Base-by-base conservation (phyloP, 148 eudicot species). In the Cornus florida region DNA sequence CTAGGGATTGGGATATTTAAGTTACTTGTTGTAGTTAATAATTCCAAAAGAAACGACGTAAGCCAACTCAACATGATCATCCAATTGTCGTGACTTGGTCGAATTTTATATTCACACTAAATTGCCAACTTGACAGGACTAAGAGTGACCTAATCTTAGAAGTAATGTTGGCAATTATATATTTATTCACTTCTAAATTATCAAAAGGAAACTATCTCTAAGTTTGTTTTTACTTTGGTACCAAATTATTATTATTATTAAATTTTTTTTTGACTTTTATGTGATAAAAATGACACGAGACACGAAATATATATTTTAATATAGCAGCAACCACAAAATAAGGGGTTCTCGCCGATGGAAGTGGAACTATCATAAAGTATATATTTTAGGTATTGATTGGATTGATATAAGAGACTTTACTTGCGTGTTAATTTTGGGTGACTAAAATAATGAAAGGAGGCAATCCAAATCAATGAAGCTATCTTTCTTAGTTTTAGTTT, bases 21-120 rank as follows among this genome's bases (percentile, higher is more conserved):
- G 31, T n/a, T 65, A 65, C 24, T 67, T n/a, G 9, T 28, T 67
- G 12, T 7, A 28, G 28, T 67, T 67, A 68, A 68, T 68, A 13
- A 68, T 68, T 68, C 23, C 71, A 68, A 68, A 68, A 67, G 19
- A 31, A 68, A 32, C 71, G 39, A 33, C 7, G 71, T 32, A 28
- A 24, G 43, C 32, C 41, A 68, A 68, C 71, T 68, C 71, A 17
- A 68, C 32, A 11, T 33, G 71, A 68, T 68, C 71, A 68, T 68
- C 41, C 19, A 14, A 11, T 14, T 68, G 32, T 10, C 38, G 38
- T 10, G 32, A 12, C 6, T 68, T 17, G 70, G 70, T 68, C 70
- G 4, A 68, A 68, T n/a, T 53, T 41, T 41, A 41, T 41, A 41
- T 41, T 67, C 19, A 2, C 39, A 11, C 39, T 68, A 3, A 53